Evolutionary conservation across 305 asterid species (phyloP).

Genomic region (Solanum aculeatissimum): DNA sequence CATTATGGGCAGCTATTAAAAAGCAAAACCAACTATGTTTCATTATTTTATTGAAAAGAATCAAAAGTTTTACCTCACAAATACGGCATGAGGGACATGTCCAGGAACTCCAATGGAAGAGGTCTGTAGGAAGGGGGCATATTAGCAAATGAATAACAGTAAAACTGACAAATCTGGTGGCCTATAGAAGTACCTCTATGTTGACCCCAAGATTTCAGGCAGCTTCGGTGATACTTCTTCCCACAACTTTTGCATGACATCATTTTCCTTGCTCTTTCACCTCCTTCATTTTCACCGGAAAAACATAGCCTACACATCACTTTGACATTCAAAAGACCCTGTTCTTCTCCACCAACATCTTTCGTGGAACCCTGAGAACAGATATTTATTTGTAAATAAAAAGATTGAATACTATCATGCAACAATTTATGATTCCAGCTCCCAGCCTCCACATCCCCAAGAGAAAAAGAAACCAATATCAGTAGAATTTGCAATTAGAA

Average conservation of each 20-base stretch:
- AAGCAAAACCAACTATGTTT: background rate
- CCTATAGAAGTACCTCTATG: constrained; percentile 54
- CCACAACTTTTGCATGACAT: constrained; percentile 78
- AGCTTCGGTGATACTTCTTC: constrained; percentile 83
- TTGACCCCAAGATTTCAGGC: constrained; percentile 88
- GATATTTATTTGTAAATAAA: constrained; percentile 1
- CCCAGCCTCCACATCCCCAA: background rate
- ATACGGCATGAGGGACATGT: constrained; percentile 89
- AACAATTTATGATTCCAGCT: background rate
- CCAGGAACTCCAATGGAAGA: constrained; percentile 99
- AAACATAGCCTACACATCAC: constrained; percentile 86
- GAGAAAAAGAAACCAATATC: background rate
- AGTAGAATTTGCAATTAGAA: background rate
- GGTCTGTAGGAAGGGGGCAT: constrained; percentile 42
- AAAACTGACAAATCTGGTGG: background rate
- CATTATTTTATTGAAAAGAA: background rate
- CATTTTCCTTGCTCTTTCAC: constrained; percentile 88
- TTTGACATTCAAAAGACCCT: constrained; percentile 55
- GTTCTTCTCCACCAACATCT: constrained; percentile 68
- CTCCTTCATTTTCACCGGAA: constrained; percentile 78
- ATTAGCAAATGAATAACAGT: background rate
- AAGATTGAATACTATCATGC: background rate
- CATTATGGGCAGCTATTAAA: background rate
- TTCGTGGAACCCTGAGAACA: constrained; percentile 31
- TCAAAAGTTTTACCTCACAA: constrained; percentile 66